Percentiles rank a stretch among this genome's conserved stretches.
Conservation (phyloP, 306 rosid species). For the Crataegus laevigata region DNA sequence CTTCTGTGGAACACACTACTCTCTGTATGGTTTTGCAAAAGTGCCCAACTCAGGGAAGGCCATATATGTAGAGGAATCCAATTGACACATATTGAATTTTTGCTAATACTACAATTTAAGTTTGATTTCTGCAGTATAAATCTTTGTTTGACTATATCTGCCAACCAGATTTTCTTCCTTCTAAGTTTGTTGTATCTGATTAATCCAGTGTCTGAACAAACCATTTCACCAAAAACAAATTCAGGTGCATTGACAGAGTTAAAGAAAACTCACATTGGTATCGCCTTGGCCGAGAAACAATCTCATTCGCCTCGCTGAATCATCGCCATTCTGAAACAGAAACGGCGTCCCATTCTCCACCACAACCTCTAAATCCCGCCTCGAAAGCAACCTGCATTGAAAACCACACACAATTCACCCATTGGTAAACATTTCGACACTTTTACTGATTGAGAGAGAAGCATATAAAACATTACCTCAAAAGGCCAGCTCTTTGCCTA, state of each 20-base stretch:
- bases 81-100: not conserved
- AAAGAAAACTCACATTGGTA: constrained; percentile 36
- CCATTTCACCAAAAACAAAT: not conserved
- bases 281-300: constrained; percentile 34
- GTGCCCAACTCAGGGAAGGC: not conserved
- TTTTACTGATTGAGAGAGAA: not conserved
- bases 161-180: not conserved
- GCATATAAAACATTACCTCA: constrained; percentile 23
- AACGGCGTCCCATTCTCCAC: constrained; percentile 52
- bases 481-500: constrained; percentile 42
- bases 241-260: not conserved
- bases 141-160: not conserved
- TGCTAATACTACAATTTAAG: not conserved
- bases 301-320: constrained; percentile 39
- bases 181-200: not conserved
- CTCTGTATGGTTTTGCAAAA: not conserved
- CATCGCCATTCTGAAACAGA: constrained; percentile 48
- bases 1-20: not conserved
- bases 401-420: not conserved
- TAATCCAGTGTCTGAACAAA: not conserved
- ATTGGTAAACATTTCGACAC: not conserved
- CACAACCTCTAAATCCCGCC: constrained; percentile 53
- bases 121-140: not conserved
- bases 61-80: not conserved
- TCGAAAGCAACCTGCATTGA: constrained; percentile 56